A percentile compares a stretch with the other conserved stretches of the same genome.
These are phyloP conservation scores for Scytalidium sp. DNA, from an alignment of 2,329 filamentous ascomycete genomes.

Conservation along the genomic window DNA sequence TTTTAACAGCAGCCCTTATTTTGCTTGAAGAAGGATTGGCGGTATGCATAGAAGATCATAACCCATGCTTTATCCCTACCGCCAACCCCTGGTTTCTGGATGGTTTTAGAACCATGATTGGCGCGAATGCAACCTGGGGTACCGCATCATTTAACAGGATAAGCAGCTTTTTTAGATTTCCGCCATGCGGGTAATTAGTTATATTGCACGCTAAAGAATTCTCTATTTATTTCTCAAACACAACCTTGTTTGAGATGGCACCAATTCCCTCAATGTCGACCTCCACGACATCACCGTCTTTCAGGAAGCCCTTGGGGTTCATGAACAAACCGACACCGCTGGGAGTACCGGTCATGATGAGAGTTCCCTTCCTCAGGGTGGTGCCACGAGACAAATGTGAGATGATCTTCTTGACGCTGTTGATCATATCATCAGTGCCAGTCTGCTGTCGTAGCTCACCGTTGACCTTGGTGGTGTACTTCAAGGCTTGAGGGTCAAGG, in stretches of 20 bases:
- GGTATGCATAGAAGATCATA: too few relatives aligned
- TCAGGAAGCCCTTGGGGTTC: conserved; percentile 27
- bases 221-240: not conserved
- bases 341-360: conserved; percentile 49
- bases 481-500: conserved; percentile 12
- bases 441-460: conserved; percentile 40
- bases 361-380: conserved; percentile 42
- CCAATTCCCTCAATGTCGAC: conserved; percentile 27
- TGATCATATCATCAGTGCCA: conserved; percentile 45
- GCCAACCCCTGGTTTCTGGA: too few relatives aligned
- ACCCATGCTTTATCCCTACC: too few relatives aligned
- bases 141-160: too few relatives aligned
- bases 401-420: conserved; percentile 36
- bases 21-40: too few relatives aligned
- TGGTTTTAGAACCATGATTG: too few relatives aligned
- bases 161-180: too few relatives aligned
- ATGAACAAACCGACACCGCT: conserved; percentile 33
- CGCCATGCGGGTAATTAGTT: too few relatives aligned
- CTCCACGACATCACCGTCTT: conserved; percentile 32
- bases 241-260: conserved; percentile 23
- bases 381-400: conserved; percentile 38
- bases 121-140: too few relatives aligned
- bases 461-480: conserved; percentile 38
- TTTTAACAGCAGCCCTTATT: too few relatives aligned
- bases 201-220: too few relatives aligned